phyloP scores from a whole-genome alignment of 139 green algal species.

The Choricystis sp. region DNA sequence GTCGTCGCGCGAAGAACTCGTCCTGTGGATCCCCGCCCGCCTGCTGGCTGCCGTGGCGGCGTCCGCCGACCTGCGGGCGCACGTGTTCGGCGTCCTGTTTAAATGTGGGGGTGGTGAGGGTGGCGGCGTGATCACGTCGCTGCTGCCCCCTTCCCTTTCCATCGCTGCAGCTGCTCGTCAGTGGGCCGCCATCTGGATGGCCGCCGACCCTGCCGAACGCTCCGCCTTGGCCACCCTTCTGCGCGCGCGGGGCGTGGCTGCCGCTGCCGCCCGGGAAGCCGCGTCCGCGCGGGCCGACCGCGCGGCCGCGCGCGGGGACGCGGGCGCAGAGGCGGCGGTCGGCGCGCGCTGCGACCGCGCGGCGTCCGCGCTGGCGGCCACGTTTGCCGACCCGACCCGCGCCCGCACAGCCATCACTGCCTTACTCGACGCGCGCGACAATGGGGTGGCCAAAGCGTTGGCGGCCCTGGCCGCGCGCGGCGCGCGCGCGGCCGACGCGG shows the following conservation, averaged over 20 bases:
- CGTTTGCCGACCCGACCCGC: background rate
- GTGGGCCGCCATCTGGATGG: background rate
- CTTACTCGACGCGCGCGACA: no score
- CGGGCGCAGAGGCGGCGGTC: no score
- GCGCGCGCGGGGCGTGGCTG: no score
- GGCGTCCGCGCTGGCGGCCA: background rate
- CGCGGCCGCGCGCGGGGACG: background rate
- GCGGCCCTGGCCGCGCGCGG: background rate
- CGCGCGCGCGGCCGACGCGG: background rate
- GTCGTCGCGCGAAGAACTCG: background rate
- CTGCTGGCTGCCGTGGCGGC: background rate
- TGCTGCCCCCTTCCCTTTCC: background rate
- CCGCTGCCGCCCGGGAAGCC: background rate
- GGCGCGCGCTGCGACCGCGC: background rate
- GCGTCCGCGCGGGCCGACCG: no score
- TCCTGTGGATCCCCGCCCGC: background rate
- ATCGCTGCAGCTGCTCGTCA: background rate
- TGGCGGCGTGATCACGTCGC: background rate
- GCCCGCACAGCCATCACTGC: no score
- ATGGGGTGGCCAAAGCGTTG: background rate
- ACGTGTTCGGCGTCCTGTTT: background rate
- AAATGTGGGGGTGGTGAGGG: no score
- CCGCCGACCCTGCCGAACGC: background rate
- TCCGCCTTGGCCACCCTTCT: background rate
- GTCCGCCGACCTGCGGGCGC: background rate